These are phyloP conservation scores for Xylaria cubensis DNA, from an alignment of 495 filamentous ascomycete genomes.

Conservation along the genomic window DNA sequence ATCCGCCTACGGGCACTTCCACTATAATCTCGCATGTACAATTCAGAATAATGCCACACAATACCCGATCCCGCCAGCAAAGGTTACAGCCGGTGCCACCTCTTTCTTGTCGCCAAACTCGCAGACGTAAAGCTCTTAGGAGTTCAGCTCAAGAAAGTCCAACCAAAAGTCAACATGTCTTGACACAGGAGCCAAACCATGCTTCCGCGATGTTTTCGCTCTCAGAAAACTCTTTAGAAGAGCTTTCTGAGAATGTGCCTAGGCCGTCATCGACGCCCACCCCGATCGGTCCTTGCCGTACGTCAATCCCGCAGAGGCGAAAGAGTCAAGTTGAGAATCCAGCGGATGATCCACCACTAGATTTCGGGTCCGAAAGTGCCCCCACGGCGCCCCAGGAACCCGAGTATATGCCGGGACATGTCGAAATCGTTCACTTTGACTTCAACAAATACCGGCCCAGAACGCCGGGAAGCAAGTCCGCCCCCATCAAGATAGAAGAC, in stretches of 20 bases:
- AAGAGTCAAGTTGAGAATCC: not conserved
- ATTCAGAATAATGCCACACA: not conserved
- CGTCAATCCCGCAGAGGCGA: not conserved
- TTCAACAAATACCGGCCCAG: conserved; percentile 9
- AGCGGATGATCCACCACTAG: not conserved
- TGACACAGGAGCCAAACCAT: not conserved
- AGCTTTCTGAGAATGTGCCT: not conserved
- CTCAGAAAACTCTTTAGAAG: not conserved
- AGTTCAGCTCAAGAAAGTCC: not conserved
- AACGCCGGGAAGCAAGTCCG: conserved; percentile 7
- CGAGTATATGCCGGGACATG: not conserved
- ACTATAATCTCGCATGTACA: not conserved
- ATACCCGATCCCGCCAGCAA: conserved; percentile 5
- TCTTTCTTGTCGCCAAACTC: not conserved
- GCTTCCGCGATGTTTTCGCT: not conserved
- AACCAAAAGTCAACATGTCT: not conserved
- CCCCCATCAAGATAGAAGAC: conserved; percentile 19
- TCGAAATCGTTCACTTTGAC: not conserved
- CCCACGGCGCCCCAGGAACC: not conserved
- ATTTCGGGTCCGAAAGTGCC: not conserved
- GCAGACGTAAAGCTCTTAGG: not conserved
- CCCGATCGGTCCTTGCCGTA: not conserved
- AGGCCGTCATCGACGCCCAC: not conserved
- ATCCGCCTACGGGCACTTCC: not conserved
- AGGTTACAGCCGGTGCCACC: not conserved